Evolutionary conservation across 306 rosid species (phyloP), one percentile per base, ranked within the genome.

Genomic region (Comarum palustre): DNA sequence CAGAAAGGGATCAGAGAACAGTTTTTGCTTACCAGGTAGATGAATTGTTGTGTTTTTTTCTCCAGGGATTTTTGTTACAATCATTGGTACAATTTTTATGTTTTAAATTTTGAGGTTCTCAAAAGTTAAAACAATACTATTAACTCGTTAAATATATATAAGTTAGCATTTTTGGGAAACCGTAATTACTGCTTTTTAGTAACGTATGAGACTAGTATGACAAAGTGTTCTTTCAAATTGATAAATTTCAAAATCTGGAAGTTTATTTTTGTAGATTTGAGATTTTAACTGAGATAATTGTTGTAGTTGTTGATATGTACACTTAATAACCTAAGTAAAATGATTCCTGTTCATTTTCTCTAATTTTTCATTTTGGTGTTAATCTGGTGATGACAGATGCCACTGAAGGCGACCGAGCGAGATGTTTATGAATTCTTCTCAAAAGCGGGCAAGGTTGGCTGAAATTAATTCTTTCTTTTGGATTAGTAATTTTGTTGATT

Each of bases 1-100:
- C 97, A 61, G 99, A 94, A 84, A 91, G 99, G 83, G 99, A 94
- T 73, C 99, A 94, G 85, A 86, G 99, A 78, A 94, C 99, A 79
- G 99, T 94, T 68, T 94, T 94, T 82, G 99, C 99, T 22, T 94
- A 91, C 77, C 99, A 94, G 99, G 99, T 94, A 73, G 55, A 63
- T 79, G 69, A 25, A 45, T 41, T 57, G 27, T 9, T 7, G 31
- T 45, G 17, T 58, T 32, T 73, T 11, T 8, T 32, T 8, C 4
- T 43, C 13, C 10, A 17, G 41, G 9, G 31, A 13, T 5, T 43
- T 43, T 48, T 19, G 12, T 13, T 38, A 41, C 48, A 52, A 69
- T 69, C n/a, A 52, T 36, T 10, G 24, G 32, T 42, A 25, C 7
- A 51, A n/a, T 39, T 5, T 19, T 6, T 54, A 12, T 15, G 0